A percentile compares a stretch with the other conserved stretches of the same genome.
phyloP scores from a whole-genome alignment of 1,284 basidiomycete species.

The Athelia psychrophila region DNA sequence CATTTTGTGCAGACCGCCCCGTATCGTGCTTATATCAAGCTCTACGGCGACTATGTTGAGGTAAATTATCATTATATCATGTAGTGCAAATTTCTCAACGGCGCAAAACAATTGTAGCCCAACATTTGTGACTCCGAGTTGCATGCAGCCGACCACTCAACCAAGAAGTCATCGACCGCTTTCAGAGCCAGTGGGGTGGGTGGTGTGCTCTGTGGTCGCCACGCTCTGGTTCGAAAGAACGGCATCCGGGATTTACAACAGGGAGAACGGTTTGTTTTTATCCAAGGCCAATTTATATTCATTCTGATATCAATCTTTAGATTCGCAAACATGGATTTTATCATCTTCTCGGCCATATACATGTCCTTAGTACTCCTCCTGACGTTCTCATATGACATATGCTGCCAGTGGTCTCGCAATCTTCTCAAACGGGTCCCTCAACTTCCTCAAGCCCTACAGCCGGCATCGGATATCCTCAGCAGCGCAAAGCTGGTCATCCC shows the following conservation, averaged over 20 bases:
- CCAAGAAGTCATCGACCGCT: neutral
- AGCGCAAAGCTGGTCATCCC: slow-evolving; percentile 1
- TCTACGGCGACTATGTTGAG: neutral
- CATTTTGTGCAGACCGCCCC: neutral
- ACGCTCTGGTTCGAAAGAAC: slow-evolving; percentile 8
- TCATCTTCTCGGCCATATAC: slow-evolving; percentile 6
- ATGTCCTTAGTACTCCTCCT: neutral
- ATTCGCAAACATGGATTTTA: slow-evolving; percentile 16
- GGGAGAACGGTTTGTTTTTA: slow-evolving; percentile 17
- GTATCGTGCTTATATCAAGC: neutral
- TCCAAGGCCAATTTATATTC: neutral
- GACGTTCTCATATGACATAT: slow-evolving; percentile 13
- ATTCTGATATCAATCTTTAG: slow-evolving; percentile 8
- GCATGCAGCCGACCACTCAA: neutral
- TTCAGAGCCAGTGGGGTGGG: neutral
- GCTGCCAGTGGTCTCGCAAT: slow-evolving; percentile 16
- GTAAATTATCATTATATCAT: neutral
- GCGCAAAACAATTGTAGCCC: neutral
- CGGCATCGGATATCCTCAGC: neutral
- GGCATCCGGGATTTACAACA: slow-evolving; percentile 17
- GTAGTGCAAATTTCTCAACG: neutral
- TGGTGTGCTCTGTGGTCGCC: neutral
- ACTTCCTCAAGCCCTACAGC: slow-evolving; percentile 1
- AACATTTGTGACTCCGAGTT: neutral
- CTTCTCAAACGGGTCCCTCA: slow-evolving; percentile 8